These are phyloP conservation scores for Pleurotus djamor DNA, from an alignment of 768 basidiomycete species.

Conservation along the genomic window DNA sequence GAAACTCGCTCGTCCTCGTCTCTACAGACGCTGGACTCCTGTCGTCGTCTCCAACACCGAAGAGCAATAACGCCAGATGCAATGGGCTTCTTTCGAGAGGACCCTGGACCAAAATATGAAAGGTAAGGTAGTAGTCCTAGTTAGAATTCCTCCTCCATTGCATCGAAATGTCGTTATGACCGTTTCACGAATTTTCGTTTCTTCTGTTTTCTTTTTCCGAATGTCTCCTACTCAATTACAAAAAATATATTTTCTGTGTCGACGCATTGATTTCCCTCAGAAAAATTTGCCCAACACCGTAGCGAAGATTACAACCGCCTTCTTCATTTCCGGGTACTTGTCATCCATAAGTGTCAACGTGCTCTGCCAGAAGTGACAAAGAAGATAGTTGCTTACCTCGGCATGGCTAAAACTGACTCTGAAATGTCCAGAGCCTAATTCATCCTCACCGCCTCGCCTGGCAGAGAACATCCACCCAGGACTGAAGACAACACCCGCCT, in stretches of 20 bases:
- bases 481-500: conserved; percentile 59
- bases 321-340: not conserved
- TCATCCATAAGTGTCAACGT: too few relatives aligned
- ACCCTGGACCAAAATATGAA: too few relatives aligned
- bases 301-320: not conserved
- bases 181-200: not conserved
- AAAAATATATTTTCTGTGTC: too few relatives aligned
- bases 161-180: not conserved
- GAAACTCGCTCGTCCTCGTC: conserved; percentile 27
- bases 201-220: not conserved
- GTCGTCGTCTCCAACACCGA: not conserved
- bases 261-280: not conserved
- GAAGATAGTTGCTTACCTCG: conserved; percentile 46
- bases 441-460: conserved; percentile 15
- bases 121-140: too few relatives aligned
- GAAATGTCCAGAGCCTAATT: conserved; percentile 42
- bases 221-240: too few relatives aligned
- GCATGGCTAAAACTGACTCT: conserved; percentile 56
- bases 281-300: not conserved
- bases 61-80: not conserved
- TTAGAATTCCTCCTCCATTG: too few relatives aligned
- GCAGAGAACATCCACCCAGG: conserved; percentile 55
- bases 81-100: not conserved
- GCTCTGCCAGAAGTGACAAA: too few relatives aligned
- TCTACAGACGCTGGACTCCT: conserved; percentile 25